Conservation (phyloP, 225 moss, liverwort and hornwort genomes). For the Takakia lepidozioides region DNA sequence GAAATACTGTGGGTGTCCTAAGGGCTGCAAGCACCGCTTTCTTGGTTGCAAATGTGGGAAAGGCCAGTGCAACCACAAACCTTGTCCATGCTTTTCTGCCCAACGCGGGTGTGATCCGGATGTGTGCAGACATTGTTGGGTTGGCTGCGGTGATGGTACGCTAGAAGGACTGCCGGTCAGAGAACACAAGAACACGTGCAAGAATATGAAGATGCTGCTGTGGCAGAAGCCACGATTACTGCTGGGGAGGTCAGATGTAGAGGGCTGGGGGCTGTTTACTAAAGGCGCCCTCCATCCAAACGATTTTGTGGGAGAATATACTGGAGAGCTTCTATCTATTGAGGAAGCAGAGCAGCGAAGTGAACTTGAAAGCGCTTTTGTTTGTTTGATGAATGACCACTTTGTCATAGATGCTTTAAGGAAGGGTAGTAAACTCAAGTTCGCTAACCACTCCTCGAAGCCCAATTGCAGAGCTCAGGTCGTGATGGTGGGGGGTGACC, state of each 20-base stretch:
- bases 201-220: conserved; percentile 26
- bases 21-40: conserved; percentile 23
- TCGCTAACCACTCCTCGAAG: conserved; percentile 26
- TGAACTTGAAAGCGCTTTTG: conserved; percentile 17
- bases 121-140: conserved; percentile 24
- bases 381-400: conserved; percentile 23
- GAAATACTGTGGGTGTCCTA: conserved; percentile 32
- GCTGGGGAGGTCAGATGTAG: conserved; percentile 15
- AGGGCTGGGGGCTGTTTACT: conserved; percentile 28
- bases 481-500: conserved; percentile 20
- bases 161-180: background rate
- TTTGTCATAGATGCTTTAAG: conserved; percentile 22
- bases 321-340: conserved; percentile 20
- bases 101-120: conserved; percentile 37
- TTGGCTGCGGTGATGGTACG: conserved; percentile 11
- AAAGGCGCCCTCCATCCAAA: conserved; percentile 8
- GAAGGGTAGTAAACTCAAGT: conserved; percentile 26
- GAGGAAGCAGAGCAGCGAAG: conserved; percentile 20
- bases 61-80: conserved; percentile 20
- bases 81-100: conserved; percentile 22
- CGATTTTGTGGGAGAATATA: conserved; percentile 27
- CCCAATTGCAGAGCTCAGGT: conserved; percentile 28
- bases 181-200: conserved; percentile 7
- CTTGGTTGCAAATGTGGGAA: conserved; percentile 26
- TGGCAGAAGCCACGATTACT: conserved; percentile 11